Evolutionary conservation across 352 stramenopile genomes (phyloP).

Genomic region (Globisporangium camurandrum): DNA sequence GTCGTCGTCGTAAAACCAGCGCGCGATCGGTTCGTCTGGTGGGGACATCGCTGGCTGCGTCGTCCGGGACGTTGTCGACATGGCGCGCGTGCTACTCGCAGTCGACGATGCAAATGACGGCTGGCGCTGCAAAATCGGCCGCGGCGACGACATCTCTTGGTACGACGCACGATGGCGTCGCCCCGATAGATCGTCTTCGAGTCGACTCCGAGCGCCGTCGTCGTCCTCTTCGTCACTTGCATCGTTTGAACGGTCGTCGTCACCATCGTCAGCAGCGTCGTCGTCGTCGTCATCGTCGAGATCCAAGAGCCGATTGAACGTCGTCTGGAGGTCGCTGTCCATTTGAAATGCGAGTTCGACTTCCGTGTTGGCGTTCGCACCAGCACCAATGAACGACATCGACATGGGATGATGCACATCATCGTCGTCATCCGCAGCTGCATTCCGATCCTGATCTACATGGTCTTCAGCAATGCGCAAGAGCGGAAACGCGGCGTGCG

Average conservation of each 20-base stretch:
- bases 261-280: constrained; percentile 21
- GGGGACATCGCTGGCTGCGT: constrained; percentile 38
- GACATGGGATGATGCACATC: constrained; percentile 37
- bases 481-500: too few species aligned
- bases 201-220: constrained; percentile 8
- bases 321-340: constrained; percentile 62
- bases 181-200: constrained; percentile 5
- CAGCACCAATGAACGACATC: constrained; percentile 76
- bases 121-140: constrained; percentile 35
- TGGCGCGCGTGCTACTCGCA: constrained; percentile 29
- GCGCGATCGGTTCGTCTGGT: constrained; percentile 61
- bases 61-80: constrained; percentile 38
- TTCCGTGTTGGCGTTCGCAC: constrained; percentile 63
- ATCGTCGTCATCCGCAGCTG: neutral
- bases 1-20: constrained; percentile 75
- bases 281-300: constrained; percentile 39
- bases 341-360: constrained; percentile 79
- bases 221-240: constrained; percentile 28
- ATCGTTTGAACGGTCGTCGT: too few species aligned
- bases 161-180: constrained; percentile 12
- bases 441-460: constrained; percentile 7
- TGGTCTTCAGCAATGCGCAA: constrained; percentile 8
- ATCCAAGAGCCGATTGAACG: constrained; percentile 69
- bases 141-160: constrained; percentile 33
- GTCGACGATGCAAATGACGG: constrained; percentile 58